A percentile compares a stretch with the other conserved stretches of the same genome.
Evolutionary conservation across 345 rosid genomes (phyloP).

Genomic region (Erucastrum elatum): DNA sequence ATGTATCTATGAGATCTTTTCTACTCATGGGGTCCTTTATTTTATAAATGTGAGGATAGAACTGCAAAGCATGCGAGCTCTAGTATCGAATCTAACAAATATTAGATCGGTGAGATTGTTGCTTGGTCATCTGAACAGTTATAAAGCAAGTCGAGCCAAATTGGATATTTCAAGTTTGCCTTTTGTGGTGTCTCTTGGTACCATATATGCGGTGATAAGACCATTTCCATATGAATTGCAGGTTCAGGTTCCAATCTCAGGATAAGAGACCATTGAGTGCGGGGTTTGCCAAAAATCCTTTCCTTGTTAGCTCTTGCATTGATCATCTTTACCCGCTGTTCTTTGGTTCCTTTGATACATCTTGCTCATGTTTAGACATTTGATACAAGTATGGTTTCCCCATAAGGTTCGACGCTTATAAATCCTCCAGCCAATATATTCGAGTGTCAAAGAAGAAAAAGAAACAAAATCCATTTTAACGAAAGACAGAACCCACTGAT

Average conservation of each 20-base stretch:
- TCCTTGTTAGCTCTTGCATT: slow-evolving; percentile 73
- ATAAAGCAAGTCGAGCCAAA: background rate
- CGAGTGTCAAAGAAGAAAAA: background rate
- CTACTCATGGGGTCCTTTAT: background rate
- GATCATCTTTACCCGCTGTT: too few species aligned
- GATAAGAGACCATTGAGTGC: slow-evolving; percentile 95
- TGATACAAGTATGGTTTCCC: too few species aligned
- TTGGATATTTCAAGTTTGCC: slow-evolving; percentile 3
- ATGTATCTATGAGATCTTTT: background rate
- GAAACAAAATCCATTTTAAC: background rate
- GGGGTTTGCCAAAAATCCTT: slow-evolving; percentile 98
- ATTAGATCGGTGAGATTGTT: slow-evolving; percentile 15
- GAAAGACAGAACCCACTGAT: background rate
- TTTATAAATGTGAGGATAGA: background rate
- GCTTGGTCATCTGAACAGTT: background rate
- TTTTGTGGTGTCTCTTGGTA: background rate
- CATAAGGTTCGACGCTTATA: too few species aligned
- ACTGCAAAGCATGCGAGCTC: background rate
- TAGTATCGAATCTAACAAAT: background rate
- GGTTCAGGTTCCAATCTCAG: slow-evolving; percentile 98
- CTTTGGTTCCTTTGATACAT: too few species aligned
- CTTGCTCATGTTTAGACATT: too few species aligned
- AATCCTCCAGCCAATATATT: too few species aligned
- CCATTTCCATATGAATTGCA: slow-evolving; percentile 35
- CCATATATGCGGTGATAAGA: slow-evolving; percentile 3